phyloP scores from a whole-genome alignment of 129 eudicot species.

The Kitagawia praeruptora region DNA sequence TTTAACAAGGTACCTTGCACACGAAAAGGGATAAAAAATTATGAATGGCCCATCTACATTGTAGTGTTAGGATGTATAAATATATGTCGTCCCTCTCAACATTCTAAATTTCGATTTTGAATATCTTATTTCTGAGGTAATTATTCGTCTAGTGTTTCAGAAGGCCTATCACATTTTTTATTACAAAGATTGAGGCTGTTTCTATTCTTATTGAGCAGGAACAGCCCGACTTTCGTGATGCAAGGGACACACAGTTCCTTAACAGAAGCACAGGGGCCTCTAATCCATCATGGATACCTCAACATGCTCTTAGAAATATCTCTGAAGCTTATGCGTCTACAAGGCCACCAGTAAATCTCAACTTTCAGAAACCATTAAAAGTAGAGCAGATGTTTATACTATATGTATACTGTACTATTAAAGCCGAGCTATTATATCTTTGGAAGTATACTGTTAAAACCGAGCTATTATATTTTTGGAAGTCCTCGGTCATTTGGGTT shows the following conservation, averaged over 20 bases:
- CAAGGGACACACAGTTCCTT: constrained; percentile 39
- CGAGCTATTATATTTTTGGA: background rate
- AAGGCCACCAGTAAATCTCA: constrained; percentile 43
- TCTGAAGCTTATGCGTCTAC: constrained; percentile 38
- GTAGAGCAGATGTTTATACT: background rate
- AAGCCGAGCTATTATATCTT: background rate
- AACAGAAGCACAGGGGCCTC: constrained; percentile 44
- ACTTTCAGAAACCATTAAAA: background rate
- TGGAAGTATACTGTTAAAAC: background rate
- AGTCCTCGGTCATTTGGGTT: background rate
- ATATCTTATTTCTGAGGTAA: background rate
- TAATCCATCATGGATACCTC: constrained; percentile 55
- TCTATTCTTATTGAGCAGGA: constrained; percentile 40
- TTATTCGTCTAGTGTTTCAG: background rate
- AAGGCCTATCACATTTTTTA: background rate
- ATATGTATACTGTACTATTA: background rate
- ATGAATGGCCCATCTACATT: background rate
- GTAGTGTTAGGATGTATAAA: background rate
- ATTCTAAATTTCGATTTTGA: background rate
- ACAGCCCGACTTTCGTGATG: constrained; percentile 47
- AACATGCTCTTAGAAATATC: constrained; percentile 27
- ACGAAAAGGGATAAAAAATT: background rate
- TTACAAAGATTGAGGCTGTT: background rate
- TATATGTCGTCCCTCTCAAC: background rate
- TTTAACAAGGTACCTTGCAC: background rate